Conservation (phyloP, 1,284 basidiomycete species). For the Tilletia indica region DNA sequence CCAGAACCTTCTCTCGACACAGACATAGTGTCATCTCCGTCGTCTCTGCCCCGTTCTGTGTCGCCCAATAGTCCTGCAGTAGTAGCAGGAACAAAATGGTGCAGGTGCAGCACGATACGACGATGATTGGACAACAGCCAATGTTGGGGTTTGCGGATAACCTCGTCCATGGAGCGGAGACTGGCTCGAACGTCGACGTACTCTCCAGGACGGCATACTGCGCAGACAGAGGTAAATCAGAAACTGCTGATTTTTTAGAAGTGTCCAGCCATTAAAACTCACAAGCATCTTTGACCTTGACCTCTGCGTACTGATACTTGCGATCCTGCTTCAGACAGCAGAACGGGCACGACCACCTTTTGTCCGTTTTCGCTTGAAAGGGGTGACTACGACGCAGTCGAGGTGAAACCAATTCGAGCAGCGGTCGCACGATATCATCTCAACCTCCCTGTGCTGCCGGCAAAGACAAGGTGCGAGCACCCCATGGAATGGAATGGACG, state of each 20-base stretch:
- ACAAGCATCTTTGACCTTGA: constrained; percentile 46
- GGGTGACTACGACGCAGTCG: constrained; percentile 47
- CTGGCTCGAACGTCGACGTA: constrained; percentile 48
- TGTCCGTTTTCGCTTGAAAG: constrained; percentile 34
- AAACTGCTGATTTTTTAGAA: not conserved
- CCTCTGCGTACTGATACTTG: constrained; percentile 50
- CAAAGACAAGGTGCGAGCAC: constrained; percentile 52
- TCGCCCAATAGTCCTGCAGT: constrained; percentile 25
- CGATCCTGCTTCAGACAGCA: constrained; percentile 54
- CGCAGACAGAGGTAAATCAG: not conserved
- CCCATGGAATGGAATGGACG: constrained; percentile 30
- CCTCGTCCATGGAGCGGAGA: constrained; percentile 44
- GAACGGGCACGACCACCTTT: constrained; percentile 53
- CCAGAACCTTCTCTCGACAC: constrained; percentile 33
- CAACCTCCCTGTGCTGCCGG: constrained; percentile 41
- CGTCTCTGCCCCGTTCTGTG: constrained; percentile 28
- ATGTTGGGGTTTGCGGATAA: constrained; percentile 45
- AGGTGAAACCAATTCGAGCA: constrained; percentile 55
- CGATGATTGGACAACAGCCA: constrained; percentile 38
- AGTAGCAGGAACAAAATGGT: constrained; percentile 50
- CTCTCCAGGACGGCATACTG: constrained; percentile 2
- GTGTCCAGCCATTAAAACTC: not conserved
- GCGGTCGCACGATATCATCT: constrained; percentile 54
- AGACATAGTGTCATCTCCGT: constrained; percentile 19
- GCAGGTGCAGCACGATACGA: constrained; percentile 49